Evolutionary conservation across 2,329 filamentous ascomycete species (phyloP).

Genomic region (Colletotrichum sojae): DNA sequence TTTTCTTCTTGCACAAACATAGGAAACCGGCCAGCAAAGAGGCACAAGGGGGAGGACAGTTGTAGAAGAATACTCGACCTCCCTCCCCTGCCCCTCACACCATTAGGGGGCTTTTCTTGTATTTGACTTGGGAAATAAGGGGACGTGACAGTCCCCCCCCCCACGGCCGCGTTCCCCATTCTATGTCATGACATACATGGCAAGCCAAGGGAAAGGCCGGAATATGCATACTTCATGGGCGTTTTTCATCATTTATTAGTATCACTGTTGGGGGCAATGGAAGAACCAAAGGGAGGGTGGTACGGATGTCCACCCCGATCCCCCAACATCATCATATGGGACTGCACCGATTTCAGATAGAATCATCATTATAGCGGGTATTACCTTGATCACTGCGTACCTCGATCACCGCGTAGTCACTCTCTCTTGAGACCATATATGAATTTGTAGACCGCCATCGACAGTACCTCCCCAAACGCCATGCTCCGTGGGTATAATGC

Average conservation of each 20-base stretch:
- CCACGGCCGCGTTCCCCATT: background rate
- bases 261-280: slow-evolving; percentile 28
- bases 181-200: slow-evolving; percentile 15
- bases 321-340: slow-evolving; percentile 9
- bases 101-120: slow-evolving; percentile 21
- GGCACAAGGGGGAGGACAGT: background rate
- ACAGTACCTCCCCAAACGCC: slow-evolving; percentile 20
- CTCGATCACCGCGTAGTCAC: background rate
- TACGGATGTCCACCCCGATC: background rate
- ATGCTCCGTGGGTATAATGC: slow-evolving; percentile 34
- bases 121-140: slow-evolving; percentile 11
- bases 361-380: slow-evolving; percentile 24
- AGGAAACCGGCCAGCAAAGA: slow-evolving; percentile 2
- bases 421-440: background rate
- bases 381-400: slow-evolving; percentile 6
- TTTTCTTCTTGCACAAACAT: slow-evolving; percentile 26
- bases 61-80: background rate
- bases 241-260: slow-evolving; percentile 38
- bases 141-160: slow-evolving; percentile 7
- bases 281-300: slow-evolving; percentile 16
- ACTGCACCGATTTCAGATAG: slow-evolving; percentile 36
- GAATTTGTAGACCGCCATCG: background rate
- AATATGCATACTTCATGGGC: slow-evolving; percentile 38
- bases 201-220: slow-evolving; percentile 30
- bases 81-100: background rate